Evolutionary conservation across 2,329 filamentous ascomycete species (phyloP), one percentile per base, ranked within the genome.

Genomic region (Orbilia brochopaga): DNA sequence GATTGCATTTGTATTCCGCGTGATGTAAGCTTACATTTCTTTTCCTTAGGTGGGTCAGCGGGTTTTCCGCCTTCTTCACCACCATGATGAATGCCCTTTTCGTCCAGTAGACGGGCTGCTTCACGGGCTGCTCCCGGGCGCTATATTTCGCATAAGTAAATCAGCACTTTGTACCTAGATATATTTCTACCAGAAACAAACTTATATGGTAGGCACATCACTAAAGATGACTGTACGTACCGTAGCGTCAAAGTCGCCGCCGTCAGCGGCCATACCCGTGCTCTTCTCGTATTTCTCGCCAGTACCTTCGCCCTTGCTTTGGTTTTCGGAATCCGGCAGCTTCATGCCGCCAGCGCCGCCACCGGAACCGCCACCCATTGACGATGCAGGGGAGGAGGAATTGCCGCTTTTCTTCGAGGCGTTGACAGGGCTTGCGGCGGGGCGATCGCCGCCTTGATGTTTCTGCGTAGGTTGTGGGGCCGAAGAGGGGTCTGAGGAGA

Each of bases 241-340:
- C 7, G 83, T 80, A 2, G 85, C 86, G 75, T 90, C 88, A 76
- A 89, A 89, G 75, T 89, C 82, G 4, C 88, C 87, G 0, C 88
- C 87, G 42, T 90, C 87, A 15, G 86, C 85, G 35, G 81, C 79
- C 27, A 89, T 78, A 0, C 87, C 88, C 0, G 82, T 83, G 21
- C 82, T 83, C 78, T 83, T 85, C 73, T 88, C 82, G 67, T 84
- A 84, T 75, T 84, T 76, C 77, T 86, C 83, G 5, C 85, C 85
- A 0, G 83, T 86, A 0, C 83, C 83, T 73, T 82, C 79, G 13
- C 79, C 78, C 10, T 78, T 76, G 69, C 79, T 80, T 75, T 80
- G 75, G 63, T 74, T 74, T 62, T 75, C 75, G 59, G 32, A 58
- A 40, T 73, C 76, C 54, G 75, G 74, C 63, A 75, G 74, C 63